Evolutionary conservation across 345 rosid species (phyloP).

Genomic region (Eucalyptus pumila): DNA sequence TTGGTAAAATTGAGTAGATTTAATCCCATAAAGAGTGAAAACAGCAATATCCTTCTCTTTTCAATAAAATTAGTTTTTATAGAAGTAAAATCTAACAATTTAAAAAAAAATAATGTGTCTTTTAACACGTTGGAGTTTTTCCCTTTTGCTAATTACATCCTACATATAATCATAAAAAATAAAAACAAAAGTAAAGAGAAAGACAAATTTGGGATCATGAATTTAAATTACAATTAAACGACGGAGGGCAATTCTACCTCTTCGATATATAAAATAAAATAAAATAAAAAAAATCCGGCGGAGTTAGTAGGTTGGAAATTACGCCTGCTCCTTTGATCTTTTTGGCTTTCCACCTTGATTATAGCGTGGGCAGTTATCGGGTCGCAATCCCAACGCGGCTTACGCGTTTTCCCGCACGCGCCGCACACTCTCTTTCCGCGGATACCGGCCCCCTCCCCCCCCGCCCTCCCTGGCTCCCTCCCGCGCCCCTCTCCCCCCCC

Average conservation of each 20-base stretch:
- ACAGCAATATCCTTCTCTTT: not conserved
- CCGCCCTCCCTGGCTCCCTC: too few relatives aligned
- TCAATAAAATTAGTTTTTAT: too few relatives aligned
- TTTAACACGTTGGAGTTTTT: not conserved
- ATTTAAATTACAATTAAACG: accelerated
- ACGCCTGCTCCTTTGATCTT: accelerated
- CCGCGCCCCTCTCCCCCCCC: too few relatives aligned
- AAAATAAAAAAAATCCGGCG: too few relatives aligned
- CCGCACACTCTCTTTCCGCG: not conserved
- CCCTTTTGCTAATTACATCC: not conserved
- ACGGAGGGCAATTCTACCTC: accelerated
- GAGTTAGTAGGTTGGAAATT: too few relatives aligned
- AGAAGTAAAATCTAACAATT: too few relatives aligned
- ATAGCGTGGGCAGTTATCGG: accelerated
- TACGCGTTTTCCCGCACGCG: accelerated
- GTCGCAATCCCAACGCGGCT: not conserved
- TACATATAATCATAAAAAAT: not conserved
- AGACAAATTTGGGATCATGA: accelerated
- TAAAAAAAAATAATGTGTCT: accelerated
- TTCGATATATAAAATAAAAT: too few relatives aligned
- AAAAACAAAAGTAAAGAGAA: accelerated
- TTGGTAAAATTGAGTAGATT: not conserved
- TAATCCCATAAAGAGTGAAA: not conserved
- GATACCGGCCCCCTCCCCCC: too few relatives aligned
- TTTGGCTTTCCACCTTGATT: accelerated